Percentiles rank a stretch among this genome's conserved stretches.
These are phyloP conservation scores for Pyricularia pennisetigena DNA, from an alignment of 2,329 filamentous ascomycete species.

Conservation along the genomic window DNA sequence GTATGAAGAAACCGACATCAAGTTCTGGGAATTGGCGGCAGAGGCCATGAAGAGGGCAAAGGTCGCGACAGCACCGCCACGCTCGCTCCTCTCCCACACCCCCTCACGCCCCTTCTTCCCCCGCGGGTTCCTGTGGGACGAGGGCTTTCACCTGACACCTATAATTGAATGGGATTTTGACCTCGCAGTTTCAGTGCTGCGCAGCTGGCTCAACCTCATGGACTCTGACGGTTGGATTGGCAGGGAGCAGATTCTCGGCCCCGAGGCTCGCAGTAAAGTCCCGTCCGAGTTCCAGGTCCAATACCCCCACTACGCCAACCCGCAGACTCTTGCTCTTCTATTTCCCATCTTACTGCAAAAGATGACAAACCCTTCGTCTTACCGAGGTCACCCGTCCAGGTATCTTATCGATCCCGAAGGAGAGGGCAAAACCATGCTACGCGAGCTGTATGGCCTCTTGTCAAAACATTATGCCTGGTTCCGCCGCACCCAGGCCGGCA, in stretches of 20 bases:
- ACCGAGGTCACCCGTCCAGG: constrained; percentile 44
- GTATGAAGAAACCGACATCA: constrained; percentile 83
- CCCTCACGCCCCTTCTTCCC: constrained; percentile 89
- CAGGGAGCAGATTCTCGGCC: constrained; percentile 80
- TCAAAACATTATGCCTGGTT: constrained; percentile 87
- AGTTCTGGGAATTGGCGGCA: constrained; percentile 81
- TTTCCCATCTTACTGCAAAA: constrained; percentile 73
- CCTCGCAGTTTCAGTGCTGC: constrained; percentile 70
- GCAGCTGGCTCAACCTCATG: constrained; percentile 90
- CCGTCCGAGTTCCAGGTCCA: constrained; percentile 81
- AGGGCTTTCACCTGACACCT: constrained; percentile 85
- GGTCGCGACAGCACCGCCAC: constrained; percentile 63
- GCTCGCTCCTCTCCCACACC: constrained; percentile 75
- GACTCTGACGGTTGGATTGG: constrained; percentile 92
- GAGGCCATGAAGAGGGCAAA: constrained; percentile 58
- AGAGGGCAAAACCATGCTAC: constrained; percentile 27
- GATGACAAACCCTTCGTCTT: constrained; percentile 46
- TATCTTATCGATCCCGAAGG: background rate
- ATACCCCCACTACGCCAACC: constrained; percentile 90
- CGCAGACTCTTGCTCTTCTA: constrained; percentile 80
- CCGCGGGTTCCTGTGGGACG: constrained; percentile 88
- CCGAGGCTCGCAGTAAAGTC: constrained; percentile 83
- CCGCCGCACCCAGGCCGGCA: constrained; percentile 73
- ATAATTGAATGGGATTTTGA: constrained; percentile 86
- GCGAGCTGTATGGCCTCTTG: constrained; percentile 71